These are phyloP conservation scores for Rhodotorula mucilaginosa DNA, from an alignment of 1,284 basidiomycete species.

Conservation along the genomic window DNA sequence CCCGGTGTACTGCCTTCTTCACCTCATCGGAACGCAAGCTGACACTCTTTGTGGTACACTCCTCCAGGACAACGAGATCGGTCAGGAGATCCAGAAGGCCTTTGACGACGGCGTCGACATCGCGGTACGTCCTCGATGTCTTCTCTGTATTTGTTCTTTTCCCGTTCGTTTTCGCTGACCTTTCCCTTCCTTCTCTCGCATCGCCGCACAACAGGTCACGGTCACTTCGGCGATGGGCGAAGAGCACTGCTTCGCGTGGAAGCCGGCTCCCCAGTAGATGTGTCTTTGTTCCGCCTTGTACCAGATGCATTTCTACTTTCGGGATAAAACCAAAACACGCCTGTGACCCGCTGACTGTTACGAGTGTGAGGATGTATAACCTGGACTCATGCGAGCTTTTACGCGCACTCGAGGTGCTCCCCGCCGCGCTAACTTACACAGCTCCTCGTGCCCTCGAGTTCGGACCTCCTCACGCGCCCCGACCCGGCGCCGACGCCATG, in stretches of 20 bases:
- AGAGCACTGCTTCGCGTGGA: constrained; percentile 19
- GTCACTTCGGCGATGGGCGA: constrained; percentile 7
- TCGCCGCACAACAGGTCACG: background rate
- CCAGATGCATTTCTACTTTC: too few relatives aligned
- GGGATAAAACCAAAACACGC: background rate
- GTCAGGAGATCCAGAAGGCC: constrained; percentile 65
- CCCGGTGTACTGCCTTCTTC: too few relatives aligned
- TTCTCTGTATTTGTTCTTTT: background rate
- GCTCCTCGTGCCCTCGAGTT: constrained; percentile 21
- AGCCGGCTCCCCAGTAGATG: constrained; percentile 15
- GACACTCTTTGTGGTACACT: background rate
- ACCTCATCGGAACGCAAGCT: background rate
- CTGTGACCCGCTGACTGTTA: background rate
- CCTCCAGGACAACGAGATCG: constrained; percentile 67
- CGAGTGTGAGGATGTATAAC: too few relatives aligned
- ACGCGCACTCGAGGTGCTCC: background rate
- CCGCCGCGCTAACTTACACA: constrained; percentile 6
- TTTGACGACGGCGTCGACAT: constrained; percentile 86
- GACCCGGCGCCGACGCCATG: background rate
- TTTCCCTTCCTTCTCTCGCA: too few relatives aligned
- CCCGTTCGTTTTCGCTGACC: background rate
- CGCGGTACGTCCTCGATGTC: constrained; percentile 70
- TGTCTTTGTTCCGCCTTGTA: background rate
- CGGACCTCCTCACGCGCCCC: background rate
- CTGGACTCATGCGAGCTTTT: background rate